Percentiles rank a stretch among this genome's conserved stretches.
Conservation (phyloP, 148 eudicot species). For the Linanthus parryae region DNA sequence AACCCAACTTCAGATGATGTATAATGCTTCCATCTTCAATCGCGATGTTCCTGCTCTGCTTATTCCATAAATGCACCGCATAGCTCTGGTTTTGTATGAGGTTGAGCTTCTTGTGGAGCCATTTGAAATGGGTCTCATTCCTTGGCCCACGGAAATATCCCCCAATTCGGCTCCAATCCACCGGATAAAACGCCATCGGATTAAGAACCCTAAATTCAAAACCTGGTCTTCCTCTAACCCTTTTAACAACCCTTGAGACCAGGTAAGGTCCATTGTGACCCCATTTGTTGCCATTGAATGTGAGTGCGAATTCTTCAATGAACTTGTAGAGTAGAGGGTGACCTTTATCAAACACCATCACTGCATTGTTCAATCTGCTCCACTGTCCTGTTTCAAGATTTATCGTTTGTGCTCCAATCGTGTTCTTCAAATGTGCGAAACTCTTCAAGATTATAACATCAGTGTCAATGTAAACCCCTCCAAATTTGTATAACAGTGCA, state of each 20-base stretch:
- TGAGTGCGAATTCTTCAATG: slow-evolving; percentile 68
- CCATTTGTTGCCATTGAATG: slow-evolving; percentile 85
- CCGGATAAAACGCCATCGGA: slow-evolving; percentile 68
- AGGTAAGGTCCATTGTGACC: slow-evolving; percentile 89
- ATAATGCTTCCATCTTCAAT: slow-evolving; percentile 66
- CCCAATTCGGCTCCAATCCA: slow-evolving; percentile 52
- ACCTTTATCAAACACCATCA: slow-evolving; percentile 64
- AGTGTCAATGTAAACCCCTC: slow-evolving; percentile 78
- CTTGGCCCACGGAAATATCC: slow-evolving; percentile 38
- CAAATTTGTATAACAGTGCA: slow-evolving; percentile 62
- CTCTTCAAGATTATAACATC: slow-evolving; percentile 64
- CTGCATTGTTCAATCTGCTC: slow-evolving; percentile 80
- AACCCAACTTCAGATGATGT: slow-evolving; percentile 28
- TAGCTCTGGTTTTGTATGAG: slow-evolving; percentile 41
- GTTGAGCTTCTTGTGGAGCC: slow-evolving; percentile 42
- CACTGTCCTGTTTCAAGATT: slow-evolving; percentile 52
- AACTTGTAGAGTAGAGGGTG: slow-evolving; percentile 64
- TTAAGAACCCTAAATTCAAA: slow-evolving; percentile 45
- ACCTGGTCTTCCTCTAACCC: slow-evolving; percentile 20
- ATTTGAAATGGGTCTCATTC: slow-evolving; percentile 26
- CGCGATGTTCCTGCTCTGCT: slow-evolving; percentile 44
- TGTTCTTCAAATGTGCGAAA: slow-evolving; percentile 39
- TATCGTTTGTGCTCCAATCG: slow-evolving; percentile 70
- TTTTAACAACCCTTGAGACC: slow-evolving; percentile 71
- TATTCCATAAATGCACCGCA: slow-evolving; percentile 81